A percentile compares a stretch with the other conserved stretches of the same genome.
Evolutionary conservation across 495 filamentous ascomycete genomes (phyloP).

Genomic region (Paragyromitra xinjiangensis): DNA sequence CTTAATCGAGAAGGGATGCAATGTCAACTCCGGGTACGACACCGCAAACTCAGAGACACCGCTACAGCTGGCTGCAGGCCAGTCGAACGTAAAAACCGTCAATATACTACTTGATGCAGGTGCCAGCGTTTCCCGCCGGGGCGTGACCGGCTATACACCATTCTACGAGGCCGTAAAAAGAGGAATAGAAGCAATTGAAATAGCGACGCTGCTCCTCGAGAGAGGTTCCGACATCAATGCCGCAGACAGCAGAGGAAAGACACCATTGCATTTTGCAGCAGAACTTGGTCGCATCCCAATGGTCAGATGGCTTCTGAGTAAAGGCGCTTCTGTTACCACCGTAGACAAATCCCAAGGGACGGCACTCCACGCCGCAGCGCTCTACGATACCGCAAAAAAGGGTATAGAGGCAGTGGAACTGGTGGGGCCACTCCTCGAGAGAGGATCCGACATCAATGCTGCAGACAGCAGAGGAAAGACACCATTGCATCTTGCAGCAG

Average conservation of each 20-base stretch:
- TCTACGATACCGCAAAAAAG: no score
- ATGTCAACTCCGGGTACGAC: not conserved
- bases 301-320: not conserved
- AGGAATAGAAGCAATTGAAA: not conserved
- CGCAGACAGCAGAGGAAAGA: conserved; percentile 11
- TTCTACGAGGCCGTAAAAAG: conserved; percentile 6
- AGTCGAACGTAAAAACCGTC: not conserved
- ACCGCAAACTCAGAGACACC: not conserved
- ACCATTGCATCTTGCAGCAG: no score
- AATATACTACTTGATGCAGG: conserved; percentile 15
- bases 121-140: not conserved
- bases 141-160: not conserved
- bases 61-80: conserved; percentile 28
- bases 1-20: conserved; percentile 4
- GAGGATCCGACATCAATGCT: no score
- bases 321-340: conserved; percentile 7
- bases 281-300: not conserved
- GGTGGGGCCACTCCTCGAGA: no score
- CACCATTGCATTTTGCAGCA: conserved; percentile 35
- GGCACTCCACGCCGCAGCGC: not conserved
- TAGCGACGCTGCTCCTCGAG: conserved; percentile 23
- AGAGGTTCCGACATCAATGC: not conserved
- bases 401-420: no score
- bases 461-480: no score
- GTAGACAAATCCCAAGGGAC: not conserved